These are phyloP conservation scores for Vitis hybrid DNA, from an alignment of 177 flowering plant species.

Conservation along the genomic window DNA sequence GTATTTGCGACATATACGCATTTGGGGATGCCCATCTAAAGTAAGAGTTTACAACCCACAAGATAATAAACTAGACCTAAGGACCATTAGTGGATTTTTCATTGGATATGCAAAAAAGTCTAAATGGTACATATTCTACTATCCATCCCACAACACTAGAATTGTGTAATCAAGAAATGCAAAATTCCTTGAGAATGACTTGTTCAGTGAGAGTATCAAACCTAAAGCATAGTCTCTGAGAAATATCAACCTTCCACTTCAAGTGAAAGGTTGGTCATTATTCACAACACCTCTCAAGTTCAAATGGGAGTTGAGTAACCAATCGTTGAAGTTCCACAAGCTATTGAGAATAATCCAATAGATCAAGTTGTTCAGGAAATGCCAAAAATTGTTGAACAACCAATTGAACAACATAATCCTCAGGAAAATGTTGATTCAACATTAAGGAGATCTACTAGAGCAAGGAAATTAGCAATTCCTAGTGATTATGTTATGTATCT, in stretches of 20 bases:
- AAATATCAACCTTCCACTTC: neutral
- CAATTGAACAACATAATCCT: neutral
- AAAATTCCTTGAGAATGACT: conserved; percentile 3
- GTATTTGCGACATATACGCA: too few relatives aligned
- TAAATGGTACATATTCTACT: conserved; percentile 20
- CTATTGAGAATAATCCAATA: neutral
- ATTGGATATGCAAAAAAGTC: conserved; percentile 19
- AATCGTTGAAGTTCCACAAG: conserved; percentile 6
- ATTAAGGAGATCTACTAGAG: conserved; percentile 11
- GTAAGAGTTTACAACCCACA: conserved; percentile 18
- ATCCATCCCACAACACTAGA: conserved; percentile 8
- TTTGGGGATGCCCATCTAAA: neutral
- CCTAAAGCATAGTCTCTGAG: neutral
- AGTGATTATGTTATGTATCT: conserved; percentile 14
- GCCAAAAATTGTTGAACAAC: conserved; percentile 1
- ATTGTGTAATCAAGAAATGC: too few relatives aligned
- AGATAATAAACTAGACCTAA: conserved; percentile 15
- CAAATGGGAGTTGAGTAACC: conserved; percentile 8
- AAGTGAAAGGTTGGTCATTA: conserved; percentile 6
- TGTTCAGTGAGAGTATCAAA: conserved; percentile 14
- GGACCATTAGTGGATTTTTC: conserved; percentile 1
- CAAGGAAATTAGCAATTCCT: conserved; percentile 9
- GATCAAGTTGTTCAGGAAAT: neutral
- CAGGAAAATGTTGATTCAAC: neutral
- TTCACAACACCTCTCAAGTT: conserved; percentile 4